Evolutionary conservation across 2,329 filamentous ascomycete genomes (phyloP).

Genomic region (Aspergillus sp.): DNA sequence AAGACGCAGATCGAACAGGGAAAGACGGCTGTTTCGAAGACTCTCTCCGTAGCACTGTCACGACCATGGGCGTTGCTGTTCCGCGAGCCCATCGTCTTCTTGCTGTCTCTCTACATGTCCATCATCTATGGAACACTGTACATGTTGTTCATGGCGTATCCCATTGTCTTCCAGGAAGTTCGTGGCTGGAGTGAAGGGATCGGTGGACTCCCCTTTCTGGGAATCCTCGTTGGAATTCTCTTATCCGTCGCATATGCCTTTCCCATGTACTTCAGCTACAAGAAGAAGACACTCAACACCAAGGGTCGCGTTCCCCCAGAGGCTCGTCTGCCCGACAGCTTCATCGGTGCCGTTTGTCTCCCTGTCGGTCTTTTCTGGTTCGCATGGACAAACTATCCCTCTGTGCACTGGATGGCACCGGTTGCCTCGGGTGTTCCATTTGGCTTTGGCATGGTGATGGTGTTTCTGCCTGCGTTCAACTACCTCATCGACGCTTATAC

Average conservation of each 20-base stretch:
- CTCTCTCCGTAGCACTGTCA: slow-evolving; percentile 39
- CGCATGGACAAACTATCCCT: slow-evolving; percentile 12
- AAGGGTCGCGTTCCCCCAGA: slow-evolving; percentile 11
- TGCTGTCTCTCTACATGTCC: slow-evolving; percentile 41
- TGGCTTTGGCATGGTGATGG: slow-evolving; percentile 14
- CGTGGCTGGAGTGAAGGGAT: slow-evolving; percentile 40
- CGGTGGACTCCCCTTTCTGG: slow-evolving; percentile 41
- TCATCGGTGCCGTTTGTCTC: slow-evolving; percentile 9
- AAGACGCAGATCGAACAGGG: slow-evolving; percentile 11
- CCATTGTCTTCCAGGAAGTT: slow-evolving; percentile 39
- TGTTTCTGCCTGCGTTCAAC: slow-evolving; percentile 11
- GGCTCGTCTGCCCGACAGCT: slow-evolving; percentile 9
- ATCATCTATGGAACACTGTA: slow-evolving; percentile 46
- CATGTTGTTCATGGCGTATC: slow-evolving; percentile 46
- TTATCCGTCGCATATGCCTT: slow-evolving; percentile 31
- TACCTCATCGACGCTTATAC: slow-evolving; percentile 14
- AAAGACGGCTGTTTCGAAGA: slow-evolving; percentile 10
- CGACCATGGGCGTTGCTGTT: slow-evolving; percentile 43
- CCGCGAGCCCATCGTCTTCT: slow-evolving; percentile 43
- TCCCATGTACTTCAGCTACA: slow-evolving; percentile 21
- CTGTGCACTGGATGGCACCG: slow-evolving; percentile 8
- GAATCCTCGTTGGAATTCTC: slow-evolving; percentile 34
- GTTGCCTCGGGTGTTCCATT: slow-evolving; percentile 9
- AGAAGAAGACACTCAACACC: slow-evolving; percentile 1
- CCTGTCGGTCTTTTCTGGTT: slow-evolving; percentile 13